A percentile compares a stretch with the other conserved stretches of the same genome.
These are phyloP conservation scores for Penicillium concentricum DNA, from an alignment of 2,329 filamentous ascomycete genomes.

Conservation along the genomic window DNA sequence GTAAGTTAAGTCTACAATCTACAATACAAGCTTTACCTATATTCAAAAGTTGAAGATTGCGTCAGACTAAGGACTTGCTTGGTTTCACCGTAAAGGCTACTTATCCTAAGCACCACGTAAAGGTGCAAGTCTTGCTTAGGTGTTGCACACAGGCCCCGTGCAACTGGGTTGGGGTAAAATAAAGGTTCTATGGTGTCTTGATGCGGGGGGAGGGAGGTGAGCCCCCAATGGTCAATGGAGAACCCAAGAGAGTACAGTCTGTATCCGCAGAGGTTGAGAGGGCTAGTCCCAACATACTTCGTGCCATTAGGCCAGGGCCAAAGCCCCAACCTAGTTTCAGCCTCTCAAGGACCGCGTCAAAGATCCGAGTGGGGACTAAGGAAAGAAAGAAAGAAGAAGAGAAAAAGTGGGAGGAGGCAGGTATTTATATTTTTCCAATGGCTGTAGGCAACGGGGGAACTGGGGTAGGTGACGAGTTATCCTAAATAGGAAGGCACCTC, in stretches of 20 bases:
- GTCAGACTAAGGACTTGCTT: conserved; percentile 14
- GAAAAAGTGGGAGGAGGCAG: neutral
- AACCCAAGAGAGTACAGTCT: neutral
- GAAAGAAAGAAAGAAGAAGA: neutral
- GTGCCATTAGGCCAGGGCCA: neutral
- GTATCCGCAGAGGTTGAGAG: neutral
- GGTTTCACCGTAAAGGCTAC: conserved; percentile 16
- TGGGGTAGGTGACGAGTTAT: neutral
- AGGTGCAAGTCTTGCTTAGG: conserved; percentile 17
- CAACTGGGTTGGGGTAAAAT: neutral
- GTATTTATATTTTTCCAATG: neutral
- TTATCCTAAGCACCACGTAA: conserved; percentile 20
- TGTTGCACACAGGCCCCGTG: conserved; percentile 12
- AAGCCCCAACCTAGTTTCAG: too few species aligned
- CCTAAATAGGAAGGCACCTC: neutral
- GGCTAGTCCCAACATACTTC: neutral
- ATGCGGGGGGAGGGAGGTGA: too few species aligned
- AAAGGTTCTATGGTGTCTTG: too few species aligned
- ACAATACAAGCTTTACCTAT: too few species aligned
- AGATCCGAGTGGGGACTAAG: neutral
- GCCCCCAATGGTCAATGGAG: neutral
- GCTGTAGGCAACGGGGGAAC: neutral
- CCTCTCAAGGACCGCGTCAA: too few species aligned
- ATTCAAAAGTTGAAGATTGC: too few species aligned
- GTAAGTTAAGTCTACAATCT: too few species aligned